These are phyloP conservation scores for Eucalyptus sideroxylon DNA, from an alignment of 345 rosid genomes.

Conservation along the genomic window DNA sequence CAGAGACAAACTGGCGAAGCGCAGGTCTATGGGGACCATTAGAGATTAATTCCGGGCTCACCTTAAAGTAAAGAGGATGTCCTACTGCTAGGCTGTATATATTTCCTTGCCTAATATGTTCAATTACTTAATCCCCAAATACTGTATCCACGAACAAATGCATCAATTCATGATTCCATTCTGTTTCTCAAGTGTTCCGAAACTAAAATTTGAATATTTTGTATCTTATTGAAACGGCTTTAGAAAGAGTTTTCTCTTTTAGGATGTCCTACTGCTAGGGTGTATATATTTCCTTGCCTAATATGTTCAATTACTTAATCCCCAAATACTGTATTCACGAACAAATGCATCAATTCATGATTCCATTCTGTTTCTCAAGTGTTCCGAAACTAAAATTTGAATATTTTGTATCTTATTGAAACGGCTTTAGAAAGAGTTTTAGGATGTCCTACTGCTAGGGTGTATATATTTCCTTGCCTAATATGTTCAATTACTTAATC, in stretches of 20 bases:
- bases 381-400: background rate
- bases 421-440: too few species aligned
- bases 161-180: background rate
- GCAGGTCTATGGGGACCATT: background rate
- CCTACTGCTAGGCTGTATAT: background rate
- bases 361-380: background rate
- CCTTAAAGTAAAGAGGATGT: background rate
- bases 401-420: background rate
- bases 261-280: too few species aligned
- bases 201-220: too few species aligned
- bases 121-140: background rate
- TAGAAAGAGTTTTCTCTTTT: background rate
- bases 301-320: background rate
- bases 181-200: background rate
- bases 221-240: background rate
- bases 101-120: background rate
- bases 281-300: background rate
- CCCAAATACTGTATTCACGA: background rate
- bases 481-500: background rate
- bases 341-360: background rate
- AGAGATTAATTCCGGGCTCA: background rate
- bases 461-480: background rate
- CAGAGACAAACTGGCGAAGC: background rate
- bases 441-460: too few species aligned
- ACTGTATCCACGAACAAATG: background rate